phyloP scores from a whole-genome alignment of 768 basidiomycete species.

The Asterophora parasitica region DNA sequence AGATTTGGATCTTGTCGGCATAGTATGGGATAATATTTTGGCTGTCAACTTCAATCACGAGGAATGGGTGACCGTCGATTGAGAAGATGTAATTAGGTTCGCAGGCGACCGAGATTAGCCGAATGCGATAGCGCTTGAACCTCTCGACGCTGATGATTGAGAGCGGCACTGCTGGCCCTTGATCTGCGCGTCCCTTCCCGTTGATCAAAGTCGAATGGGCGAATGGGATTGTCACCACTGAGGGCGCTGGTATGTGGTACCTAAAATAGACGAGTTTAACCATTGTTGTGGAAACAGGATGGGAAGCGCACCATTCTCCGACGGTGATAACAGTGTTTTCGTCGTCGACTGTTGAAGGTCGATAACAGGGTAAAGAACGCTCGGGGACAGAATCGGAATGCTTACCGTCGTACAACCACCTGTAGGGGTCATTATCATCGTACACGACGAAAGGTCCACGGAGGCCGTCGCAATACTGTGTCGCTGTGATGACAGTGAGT shows the following conservation, averaged over 20 bases:
- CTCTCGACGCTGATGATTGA: slow-evolving; percentile 30
- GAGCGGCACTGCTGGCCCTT: slow-evolving; percentile 20
- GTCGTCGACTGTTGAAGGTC: slow-evolving; percentile 17
- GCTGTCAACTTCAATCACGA: slow-evolving; percentile 48
- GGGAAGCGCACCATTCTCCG: slow-evolving; percentile 29
- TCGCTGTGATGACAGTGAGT: slow-evolving; percentile 25
- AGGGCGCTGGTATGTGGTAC: not conserved
- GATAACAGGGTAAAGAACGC: too few species aligned
- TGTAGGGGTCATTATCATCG: slow-evolving; percentile 30
- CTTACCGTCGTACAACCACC: slow-evolving; percentile 4
- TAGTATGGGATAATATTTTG: slow-evolving; percentile 34
- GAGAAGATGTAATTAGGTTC: slow-evolving; percentile 35
- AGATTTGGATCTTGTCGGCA: slow-evolving; percentile 41
- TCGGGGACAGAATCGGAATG: too few species aligned
- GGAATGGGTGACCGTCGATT: slow-evolving; percentile 35
- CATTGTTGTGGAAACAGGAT: too few species aligned
- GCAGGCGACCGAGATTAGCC: slow-evolving; percentile 31
- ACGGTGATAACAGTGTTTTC: slow-evolving; percentile 40
- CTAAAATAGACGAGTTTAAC: not conserved
- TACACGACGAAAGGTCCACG: slow-evolving; percentile 33
- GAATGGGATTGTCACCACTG: not conserved
- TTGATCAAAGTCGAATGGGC: slow-evolving; percentile 26
- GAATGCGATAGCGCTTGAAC: slow-evolving; percentile 31
- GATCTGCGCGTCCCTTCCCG: slow-evolving; percentile 31
- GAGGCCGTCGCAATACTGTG: slow-evolving; percentile 45